A percentile compares a stretch with the other conserved stretches of the same genome.
phyloP scores from a whole-genome alignment of 2,329 filamentous ascomycete genomes.

The Talaromyces sp. region DNA sequence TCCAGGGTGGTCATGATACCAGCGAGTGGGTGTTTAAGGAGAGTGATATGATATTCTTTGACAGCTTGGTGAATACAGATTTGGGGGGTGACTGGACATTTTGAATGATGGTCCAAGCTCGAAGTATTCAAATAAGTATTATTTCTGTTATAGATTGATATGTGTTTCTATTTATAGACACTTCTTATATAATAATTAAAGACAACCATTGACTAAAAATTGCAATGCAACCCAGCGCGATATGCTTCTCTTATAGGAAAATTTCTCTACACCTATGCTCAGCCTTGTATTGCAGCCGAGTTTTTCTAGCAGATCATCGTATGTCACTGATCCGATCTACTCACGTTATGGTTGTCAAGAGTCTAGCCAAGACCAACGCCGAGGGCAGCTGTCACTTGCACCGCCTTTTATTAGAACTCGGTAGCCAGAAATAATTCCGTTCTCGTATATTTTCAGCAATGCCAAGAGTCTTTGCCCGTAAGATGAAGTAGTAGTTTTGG shows the following conservation, averaged over 20 bases:
- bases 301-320: too few species aligned
- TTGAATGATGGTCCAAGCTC: background rate
- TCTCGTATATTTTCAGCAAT: background rate
- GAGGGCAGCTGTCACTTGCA: background rate
- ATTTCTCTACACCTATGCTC: too few species aligned
- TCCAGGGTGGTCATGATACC: background rate
- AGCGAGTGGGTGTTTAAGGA: background rate
- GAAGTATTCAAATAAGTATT: background rate
- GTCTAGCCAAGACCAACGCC: background rate
- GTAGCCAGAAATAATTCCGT: background rate
- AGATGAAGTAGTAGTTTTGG: background rate
- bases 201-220: too few species aligned
- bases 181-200: too few species aligned
- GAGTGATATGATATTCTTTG: background rate
- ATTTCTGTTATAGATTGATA: too few species aligned
- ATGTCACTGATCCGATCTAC: too few species aligned
- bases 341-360: too few species aligned
- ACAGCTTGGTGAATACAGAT: background rate
- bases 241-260: too few species aligned
- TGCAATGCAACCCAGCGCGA: too few species aligned
- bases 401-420: background rate
- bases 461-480: background rate
- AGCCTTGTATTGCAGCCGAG: too few species aligned
- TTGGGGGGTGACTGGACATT: background rate
- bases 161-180: too few species aligned